Base-by-base conservation (phyloP, 768 basidiomycete species). In the Dictyophora rubrovolvata region DNA sequence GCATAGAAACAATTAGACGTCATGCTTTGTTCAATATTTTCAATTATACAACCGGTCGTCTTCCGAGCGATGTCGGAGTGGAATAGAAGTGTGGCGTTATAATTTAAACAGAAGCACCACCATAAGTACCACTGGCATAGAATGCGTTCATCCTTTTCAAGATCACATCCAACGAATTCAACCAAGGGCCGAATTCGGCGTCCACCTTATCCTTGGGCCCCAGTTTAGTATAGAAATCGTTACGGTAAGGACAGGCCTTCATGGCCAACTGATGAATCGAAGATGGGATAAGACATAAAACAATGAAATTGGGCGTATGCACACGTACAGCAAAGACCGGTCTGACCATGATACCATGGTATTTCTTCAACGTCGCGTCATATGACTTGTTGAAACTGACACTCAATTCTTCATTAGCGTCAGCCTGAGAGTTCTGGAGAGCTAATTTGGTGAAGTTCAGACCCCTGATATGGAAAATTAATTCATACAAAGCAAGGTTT, bases 371-470 rank as follows among this genome's bases (percentile, higher is more conserved):
- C 14, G 89, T 93, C 10, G 63, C 76, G 20, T 85, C 86, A 69
- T 99, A 99, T 0, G 89, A 81, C 49, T 83, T 82, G 28, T 74
- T 83, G 72, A 99, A 99, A 18, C 87, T 87, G 0, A 63, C 72
- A 1, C 81, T 65, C 14, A 99, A 81, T 68, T 93, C 88, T 51
- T 81, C 78, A 1, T 68, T 67, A 49, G 80, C 75, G 71, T 94
- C 80, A 3, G 73, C 76, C 65, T 92, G 87, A 0, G 86, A 80
- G 49, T 78, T 74, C 63, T 87, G 79, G 22, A 99, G 81, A 0
- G 88, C 88, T 59, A 80, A 76, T 72, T 85, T 83, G 35, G 95
- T 99, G 76, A 99, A 99, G 28, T 83, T 81, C 55, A 94, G 81
- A 2, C 93, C 96, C 33, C 93, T 84, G 63, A 6, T 12, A 35